Conservation (phyloP, 1,284 basidiomycete genomes). For the Cryptococcus maquisensis region DNA sequence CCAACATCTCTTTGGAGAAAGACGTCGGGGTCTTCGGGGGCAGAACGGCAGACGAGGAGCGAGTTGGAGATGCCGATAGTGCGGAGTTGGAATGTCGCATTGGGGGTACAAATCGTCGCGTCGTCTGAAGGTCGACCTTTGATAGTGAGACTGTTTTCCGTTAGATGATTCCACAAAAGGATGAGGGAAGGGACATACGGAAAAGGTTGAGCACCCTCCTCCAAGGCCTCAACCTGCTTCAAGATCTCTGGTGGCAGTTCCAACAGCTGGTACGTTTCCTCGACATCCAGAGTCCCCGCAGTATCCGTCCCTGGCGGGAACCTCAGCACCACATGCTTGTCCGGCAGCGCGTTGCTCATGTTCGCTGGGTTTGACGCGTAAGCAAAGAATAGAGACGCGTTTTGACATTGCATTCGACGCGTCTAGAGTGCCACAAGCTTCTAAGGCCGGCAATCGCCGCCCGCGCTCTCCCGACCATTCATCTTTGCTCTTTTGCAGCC, state of each 20-base stretch:
- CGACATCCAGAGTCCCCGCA: constrained; percentile 5
- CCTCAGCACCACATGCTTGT: constrained; percentile 18
- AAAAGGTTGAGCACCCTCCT: constrained; percentile 14
- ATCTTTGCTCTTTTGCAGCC: neutral
- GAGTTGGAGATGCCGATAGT: constrained; percentile 82
- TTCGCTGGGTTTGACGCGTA: neutral
- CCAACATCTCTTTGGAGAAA: neutral
- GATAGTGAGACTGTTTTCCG: constrained; percentile 60
- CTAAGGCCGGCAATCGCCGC: neutral
- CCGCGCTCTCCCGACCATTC: neutral
- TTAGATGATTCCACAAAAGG: neutral
- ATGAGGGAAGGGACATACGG: constrained; percentile 26
- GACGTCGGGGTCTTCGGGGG: constrained; percentile 19
- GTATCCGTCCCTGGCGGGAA: constrained; percentile 10
- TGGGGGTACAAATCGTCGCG: constrained; percentile 76
- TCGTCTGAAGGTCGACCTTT: constrained; percentile 77
- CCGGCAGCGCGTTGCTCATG: neutral
- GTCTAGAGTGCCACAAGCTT: neutral
- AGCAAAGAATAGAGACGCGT: neutral
- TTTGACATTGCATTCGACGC: neutral
- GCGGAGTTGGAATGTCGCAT: constrained; percentile 73
- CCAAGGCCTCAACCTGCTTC: constrained; percentile 36
- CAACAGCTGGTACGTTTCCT: constrained; percentile 45
- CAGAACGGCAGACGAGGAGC: constrained; percentile 64
- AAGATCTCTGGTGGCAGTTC: constrained; percentile 47